A percentile compares a stretch with the other conserved stretches of the same genome.
These are phyloP conservation scores for Euphorbia tirucalli DNA, from an alignment of 345 rosid species.

Conservation along the genomic window DNA sequence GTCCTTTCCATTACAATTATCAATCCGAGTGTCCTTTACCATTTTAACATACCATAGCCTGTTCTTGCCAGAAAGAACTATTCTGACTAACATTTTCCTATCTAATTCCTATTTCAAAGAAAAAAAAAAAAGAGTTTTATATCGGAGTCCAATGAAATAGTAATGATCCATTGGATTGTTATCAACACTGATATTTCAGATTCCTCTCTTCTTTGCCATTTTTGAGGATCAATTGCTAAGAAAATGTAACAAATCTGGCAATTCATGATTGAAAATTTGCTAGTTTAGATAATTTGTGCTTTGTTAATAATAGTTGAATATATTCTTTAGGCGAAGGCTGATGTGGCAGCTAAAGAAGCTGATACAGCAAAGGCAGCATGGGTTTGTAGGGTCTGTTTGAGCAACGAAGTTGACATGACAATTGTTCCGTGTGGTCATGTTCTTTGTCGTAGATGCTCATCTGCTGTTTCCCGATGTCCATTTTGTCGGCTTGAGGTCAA, in stretches of 20 bases:
- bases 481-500: slow-evolving; percentile 78
- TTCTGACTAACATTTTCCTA: neutral
- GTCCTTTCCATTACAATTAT: neutral
- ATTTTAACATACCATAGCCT: neutral
- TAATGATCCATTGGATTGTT: too few relatives aligned
- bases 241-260: too few relatives aligned
- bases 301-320: too few relatives aligned
- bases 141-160: too few relatives aligned
- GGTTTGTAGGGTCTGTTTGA: slow-evolving; percentile 79
- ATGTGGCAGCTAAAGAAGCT: slow-evolving; percentile 64
- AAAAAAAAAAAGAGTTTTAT: too few relatives aligned
- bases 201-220: too few relatives aligned
- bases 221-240: too few relatives aligned
- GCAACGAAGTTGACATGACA: slow-evolving; percentile 71
- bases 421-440: slow-evolving; percentile 90
- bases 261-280: too few relatives aligned
- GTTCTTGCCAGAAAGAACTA: neutral
- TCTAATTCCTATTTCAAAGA: too few relatives aligned
- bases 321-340: slow-evolving; percentile 73
- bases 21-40: neutral
- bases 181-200: too few relatives aligned
- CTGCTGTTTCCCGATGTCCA: slow-evolving; percentile 84
- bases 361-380: slow-evolving; percentile 86
- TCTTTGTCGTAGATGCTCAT: slow-evolving; percentile 69
- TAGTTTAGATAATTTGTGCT: too few relatives aligned